Conservation (phyloP, 805 yeast genomes). For the Sugiyamaella qingdaonensis region DNA sequence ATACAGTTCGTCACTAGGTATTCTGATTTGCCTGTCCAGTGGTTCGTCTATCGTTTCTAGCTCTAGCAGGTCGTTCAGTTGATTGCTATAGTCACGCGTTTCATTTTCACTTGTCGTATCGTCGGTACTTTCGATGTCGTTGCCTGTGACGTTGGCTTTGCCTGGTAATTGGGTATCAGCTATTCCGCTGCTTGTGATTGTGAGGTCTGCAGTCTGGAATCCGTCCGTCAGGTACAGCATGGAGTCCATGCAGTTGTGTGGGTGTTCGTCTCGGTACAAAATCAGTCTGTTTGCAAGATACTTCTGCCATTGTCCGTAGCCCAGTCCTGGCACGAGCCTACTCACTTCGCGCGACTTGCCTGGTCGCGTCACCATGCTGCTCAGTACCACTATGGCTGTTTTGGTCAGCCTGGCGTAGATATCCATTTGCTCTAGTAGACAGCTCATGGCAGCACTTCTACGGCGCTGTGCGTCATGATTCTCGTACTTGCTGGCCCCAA, state of each 20-base stretch:
- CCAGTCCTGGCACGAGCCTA: constrained; percentile 10
- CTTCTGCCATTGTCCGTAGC: constrained; percentile 13
- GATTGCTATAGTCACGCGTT: too few species aligned
- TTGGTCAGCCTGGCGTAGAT: neutral
- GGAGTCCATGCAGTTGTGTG: neutral
- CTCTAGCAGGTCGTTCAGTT: neutral
- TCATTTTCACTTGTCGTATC: neutral
- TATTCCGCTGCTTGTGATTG: neutral
- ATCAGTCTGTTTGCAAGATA: constrained; percentile 4
- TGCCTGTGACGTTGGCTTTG: neutral
- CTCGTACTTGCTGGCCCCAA: neutral
- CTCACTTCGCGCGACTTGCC: neutral
- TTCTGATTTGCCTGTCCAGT: neutral
- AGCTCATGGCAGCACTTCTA: neutral
- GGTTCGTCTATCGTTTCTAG: neutral
- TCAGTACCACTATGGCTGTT: constrained; percentile 5
- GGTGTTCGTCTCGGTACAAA: constrained; percentile 6
- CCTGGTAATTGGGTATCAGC: neutral
- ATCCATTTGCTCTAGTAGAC: neutral
- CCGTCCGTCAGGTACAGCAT: neutral
- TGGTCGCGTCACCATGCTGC: constrained; percentile 7
- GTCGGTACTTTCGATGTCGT: neutral
- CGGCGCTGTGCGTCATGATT: neutral
- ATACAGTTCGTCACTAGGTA: neutral
- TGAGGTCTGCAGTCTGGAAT: neutral